Conservation (phyloP, 495 filamentous ascomycete species). For the Xylaria intraflava region DNA sequence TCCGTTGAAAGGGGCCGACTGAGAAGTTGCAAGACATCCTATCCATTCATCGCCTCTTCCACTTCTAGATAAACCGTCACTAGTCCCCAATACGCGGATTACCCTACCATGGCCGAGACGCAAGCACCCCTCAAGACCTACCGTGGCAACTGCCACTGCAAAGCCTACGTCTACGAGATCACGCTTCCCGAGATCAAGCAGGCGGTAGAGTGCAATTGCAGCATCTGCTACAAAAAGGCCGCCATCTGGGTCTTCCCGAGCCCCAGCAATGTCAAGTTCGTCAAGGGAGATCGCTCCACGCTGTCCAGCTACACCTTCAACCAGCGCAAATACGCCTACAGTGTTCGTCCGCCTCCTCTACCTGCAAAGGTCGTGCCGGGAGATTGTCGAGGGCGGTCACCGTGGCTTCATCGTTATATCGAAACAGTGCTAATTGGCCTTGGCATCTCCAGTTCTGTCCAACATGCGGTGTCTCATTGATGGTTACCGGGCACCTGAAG, state of each 20-base stretch:
- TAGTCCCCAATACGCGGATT: not conserved
- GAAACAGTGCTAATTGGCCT: constrained; percentile 3
- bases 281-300: constrained; percentile 34
- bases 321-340: constrained; percentile 24
- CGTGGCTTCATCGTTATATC: not conserved
- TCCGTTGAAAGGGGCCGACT: no score
- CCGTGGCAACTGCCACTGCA: constrained; percentile 53
- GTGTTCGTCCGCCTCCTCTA: constrained; percentile 17
- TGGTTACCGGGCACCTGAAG: constrained; percentile 11
- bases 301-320: constrained; percentile 35
- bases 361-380: not conserved
- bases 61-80: not conserved
- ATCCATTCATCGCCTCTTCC: constrained; percentile 2
- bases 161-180: constrained; percentile 41
- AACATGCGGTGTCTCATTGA: constrained; percentile 32
- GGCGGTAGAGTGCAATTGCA: constrained; percentile 44
- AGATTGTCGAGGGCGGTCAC: not conserved
- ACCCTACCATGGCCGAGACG: constrained; percentile 5
- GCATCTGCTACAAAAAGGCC: constrained; percentile 43
- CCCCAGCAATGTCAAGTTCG: constrained; percentile 24
- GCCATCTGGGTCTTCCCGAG: constrained; percentile 32
- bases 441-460: constrained; percentile 33
- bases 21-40: no score
- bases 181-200: constrained; percentile 36
- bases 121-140: constrained; percentile 37